phyloP scores from a whole-genome alignment of 1,284 basidiomycete species.

The Lentinula novae-zelandiae region DNA sequence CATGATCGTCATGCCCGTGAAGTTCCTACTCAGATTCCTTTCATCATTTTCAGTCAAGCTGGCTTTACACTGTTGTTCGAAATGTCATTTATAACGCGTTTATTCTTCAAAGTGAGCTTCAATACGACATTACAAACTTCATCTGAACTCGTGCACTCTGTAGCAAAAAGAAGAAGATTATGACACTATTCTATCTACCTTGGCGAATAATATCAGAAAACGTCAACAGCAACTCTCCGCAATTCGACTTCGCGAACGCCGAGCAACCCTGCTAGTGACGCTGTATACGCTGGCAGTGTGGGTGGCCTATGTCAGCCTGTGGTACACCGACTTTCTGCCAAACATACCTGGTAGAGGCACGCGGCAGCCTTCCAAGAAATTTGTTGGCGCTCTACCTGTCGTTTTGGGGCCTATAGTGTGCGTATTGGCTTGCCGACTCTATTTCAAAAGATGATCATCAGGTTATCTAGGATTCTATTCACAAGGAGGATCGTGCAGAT shows the following conservation, averaged over 20 bases:
- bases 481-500: constrained; percentile 80
- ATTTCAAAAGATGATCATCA: not conserved
- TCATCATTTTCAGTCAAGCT: not conserved
- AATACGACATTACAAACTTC: not conserved
- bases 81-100: constrained; percentile 11
- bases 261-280: constrained; percentile 78
- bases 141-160: not conserved
- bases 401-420: constrained; percentile 79
- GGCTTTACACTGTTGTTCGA: not conserved
- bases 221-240: constrained; percentile 82
- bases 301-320: constrained; percentile 76
- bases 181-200: constrained; percentile 59
- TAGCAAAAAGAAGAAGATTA: constrained; percentile 59
- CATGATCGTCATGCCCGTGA: too few species aligned
- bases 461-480: constrained; percentile 75
- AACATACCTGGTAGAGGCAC: constrained; percentile 9
- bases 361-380: constrained; percentile 36
- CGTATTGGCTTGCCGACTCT: constrained; percentile 27
- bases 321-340: constrained; percentile 74
- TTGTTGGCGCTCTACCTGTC: constrained; percentile 41
- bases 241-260: constrained; percentile 82
- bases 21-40: not conserved
- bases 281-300: constrained; percentile 80
- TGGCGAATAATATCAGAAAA: constrained; percentile 67
- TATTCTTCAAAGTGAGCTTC: constrained; percentile 7